Evolutionary conservation across 257 asterid species (phyloP).

Genomic region (Ligustrum vulgare): DNA sequence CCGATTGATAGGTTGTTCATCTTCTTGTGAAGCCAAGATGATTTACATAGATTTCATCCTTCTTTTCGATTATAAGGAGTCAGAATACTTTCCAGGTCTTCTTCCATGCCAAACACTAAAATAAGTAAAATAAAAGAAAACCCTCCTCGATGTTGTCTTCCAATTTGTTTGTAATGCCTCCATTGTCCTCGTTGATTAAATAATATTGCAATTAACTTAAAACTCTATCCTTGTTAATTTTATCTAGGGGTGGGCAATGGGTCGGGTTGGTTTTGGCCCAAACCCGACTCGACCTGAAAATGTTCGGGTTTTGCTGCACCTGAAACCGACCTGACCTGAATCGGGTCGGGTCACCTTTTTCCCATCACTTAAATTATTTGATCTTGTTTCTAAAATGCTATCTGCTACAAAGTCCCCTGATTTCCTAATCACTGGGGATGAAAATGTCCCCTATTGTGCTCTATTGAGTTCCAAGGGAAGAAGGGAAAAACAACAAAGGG

Average conservation of each 20-base stretch:
- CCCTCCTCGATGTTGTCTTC: neutral
- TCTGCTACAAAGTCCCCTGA: too few relatives aligned
- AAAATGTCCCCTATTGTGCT: slow-evolving; percentile 26
- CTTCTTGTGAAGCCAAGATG: neutral
- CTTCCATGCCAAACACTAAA: neutral
- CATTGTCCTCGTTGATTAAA: neutral
- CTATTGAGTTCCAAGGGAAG: slow-evolving; percentile 71
- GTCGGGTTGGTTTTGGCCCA: too few relatives aligned
- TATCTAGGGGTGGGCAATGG: too few relatives aligned
- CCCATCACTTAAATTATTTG: too few relatives aligned
- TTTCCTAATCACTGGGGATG: too few relatives aligned
- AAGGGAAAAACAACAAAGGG: slow-evolving; percentile 75
- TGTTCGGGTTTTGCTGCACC: too few relatives aligned
- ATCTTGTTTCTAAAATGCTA: too few relatives aligned
- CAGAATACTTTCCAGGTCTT: neutral
- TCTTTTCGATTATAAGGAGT: neutral
- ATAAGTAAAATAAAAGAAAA: neutral
- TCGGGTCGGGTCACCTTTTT: too few relatives aligned
- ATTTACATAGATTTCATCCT: neutral
- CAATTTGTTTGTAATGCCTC: neutral
- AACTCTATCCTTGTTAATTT: neutral
- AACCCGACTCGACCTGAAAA: too few relatives aligned
- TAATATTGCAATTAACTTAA: neutral
- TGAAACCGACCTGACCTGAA: too few relatives aligned
- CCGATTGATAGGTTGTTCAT: neutral